phyloP scores from a whole-genome alignment of 164 flowering plant species.

The Houttuynia cordata region DNA sequence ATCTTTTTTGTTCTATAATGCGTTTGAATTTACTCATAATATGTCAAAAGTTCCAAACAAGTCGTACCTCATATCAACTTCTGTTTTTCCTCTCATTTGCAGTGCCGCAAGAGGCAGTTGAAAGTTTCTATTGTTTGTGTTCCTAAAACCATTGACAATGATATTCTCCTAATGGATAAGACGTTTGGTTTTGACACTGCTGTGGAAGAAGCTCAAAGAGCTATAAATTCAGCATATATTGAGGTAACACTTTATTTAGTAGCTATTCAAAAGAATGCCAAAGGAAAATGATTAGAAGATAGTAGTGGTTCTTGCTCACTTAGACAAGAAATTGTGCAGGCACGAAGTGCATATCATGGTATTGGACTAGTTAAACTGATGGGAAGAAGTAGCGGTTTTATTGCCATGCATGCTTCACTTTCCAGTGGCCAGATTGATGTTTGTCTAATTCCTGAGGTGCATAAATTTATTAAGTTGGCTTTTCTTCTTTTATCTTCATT shows the following conservation, averaged over 20 bases:
- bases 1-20: background rate
- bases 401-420: slow-evolving; percentile 43
- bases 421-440: slow-evolving; percentile 37
- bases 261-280: background rate
- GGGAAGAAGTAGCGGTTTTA: slow-evolving; percentile 46
- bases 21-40: too few species aligned
- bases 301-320: background rate
- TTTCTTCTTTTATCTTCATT: background rate
- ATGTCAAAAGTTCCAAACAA: too few species aligned
- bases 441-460: slow-evolving; percentile 39
- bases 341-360: slow-evolving; percentile 39
- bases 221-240: slow-evolving; percentile 41
- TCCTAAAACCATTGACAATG: slow-evolving; percentile 40
- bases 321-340: slow-evolving; percentile 11
- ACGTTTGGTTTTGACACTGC: slow-evolving; percentile 44
- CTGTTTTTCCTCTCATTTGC: slow-evolving; percentile 7
- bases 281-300: background rate
- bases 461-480: background rate
- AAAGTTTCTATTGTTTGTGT: slow-evolving; percentile 36
- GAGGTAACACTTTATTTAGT: slow-evolving; percentile 17
- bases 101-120: slow-evolving; percentile 32
- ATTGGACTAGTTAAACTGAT: slow-evolving; percentile 37
- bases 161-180: slow-evolving; percentile 40
- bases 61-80: background rate
- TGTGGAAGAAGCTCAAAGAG: slow-evolving; percentile 43